phyloP scores from a whole-genome alignment of 2,329 filamentous ascomycete species.

The Neurospora sp. region DNA sequence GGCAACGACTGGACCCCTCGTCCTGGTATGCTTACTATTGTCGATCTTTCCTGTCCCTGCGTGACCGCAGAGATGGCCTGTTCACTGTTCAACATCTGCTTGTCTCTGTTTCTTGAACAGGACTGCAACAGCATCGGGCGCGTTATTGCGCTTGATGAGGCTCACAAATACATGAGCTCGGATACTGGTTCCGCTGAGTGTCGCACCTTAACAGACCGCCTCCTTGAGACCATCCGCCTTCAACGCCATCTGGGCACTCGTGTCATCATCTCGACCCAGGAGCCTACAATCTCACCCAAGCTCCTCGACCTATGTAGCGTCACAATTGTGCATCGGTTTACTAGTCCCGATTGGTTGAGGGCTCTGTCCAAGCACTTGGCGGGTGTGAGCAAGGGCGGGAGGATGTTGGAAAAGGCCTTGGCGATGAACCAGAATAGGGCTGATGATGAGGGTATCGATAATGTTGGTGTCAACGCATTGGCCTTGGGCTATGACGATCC shows the following conservation, averaged over 20 bases:
- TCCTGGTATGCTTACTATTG: constrained; percentile 27
- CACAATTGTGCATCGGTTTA: constrained; percentile 65
- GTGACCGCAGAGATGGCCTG: constrained; percentile 58
- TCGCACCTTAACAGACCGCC: constrained; percentile 46
- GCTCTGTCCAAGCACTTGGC: constrained; percentile 22
- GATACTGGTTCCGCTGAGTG: constrained; percentile 37
- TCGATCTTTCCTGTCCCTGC: constrained; percentile 63
- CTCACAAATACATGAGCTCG: constrained; percentile 62
- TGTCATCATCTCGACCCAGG: constrained; percentile 65
- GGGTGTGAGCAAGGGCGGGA: constrained; percentile 16
- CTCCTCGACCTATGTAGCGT: constrained; percentile 63
- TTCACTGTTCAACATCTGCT: constrained; percentile 60
- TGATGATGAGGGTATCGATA: constrained; percentile 2
- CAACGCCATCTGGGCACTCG: constrained; percentile 61
- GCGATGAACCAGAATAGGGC: not conserved
- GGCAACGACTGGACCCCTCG: constrained; percentile 22
- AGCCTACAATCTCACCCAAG: constrained; percentile 59
- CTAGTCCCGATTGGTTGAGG: constrained; percentile 23
- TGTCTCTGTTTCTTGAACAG: constrained; percentile 55
- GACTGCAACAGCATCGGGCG: constrained; percentile 35
- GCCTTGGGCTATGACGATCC: constrained; percentile 14
- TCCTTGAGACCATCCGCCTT: constrained; percentile 54
- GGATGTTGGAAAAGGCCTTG: constrained; percentile 14
- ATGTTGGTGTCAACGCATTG: constrained; percentile 5
- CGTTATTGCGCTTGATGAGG: constrained; percentile 64